Evolutionary conservation across 139 green algal genomes (phyloP), one percentile per base, ranked within the genome.

Genomic region (Coccomyxa sp.): DNA sequence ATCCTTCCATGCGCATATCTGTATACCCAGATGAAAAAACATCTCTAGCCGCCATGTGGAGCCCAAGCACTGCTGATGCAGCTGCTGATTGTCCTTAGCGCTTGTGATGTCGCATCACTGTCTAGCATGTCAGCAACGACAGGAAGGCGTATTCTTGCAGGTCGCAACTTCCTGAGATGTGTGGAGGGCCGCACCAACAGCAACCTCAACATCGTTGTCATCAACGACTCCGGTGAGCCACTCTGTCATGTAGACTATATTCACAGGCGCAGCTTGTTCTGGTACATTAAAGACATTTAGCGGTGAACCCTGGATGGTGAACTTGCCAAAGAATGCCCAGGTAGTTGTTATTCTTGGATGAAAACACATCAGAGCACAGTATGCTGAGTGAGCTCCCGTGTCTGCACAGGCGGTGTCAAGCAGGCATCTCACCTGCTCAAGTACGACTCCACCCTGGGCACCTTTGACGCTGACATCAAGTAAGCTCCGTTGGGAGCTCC

Each of bases 391-490:
- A 36, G 24, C 22, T 12, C 8, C 38, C 14, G 24, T 72, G 70
- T 73, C 70, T 68, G 55, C 39, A 38, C 79, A 68, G 79, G 79
- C 18, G 79, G 73, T 78, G 79, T 83, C 24, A 83, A 83, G 72
- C 95, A 98, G 93, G 96, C 96, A 68, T 90, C 85, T 78, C 96
- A 99, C 94, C 91, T 99, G 89, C 90, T 99, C 73, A 99, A 99
- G 93, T 99, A 99, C 86, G 96, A 99, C 89, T 97, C 94, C 79
- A 98, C 94, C 74, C 92, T 99, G 75, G 96, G 96, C 75, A 97
- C 91, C 29, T 99, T 99, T 89, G 74, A 88, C 55, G 93, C 94
- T 54, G 95, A 99, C 36, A 94, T 99, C 38, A 95, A 98, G 92
- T 81, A 89, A 68, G 41, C 39, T 34, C 44, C 50, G 2, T 18